Conservation (phyloP, 306 rosid genomes). For the Pyrus bretschneideri region DNA sequence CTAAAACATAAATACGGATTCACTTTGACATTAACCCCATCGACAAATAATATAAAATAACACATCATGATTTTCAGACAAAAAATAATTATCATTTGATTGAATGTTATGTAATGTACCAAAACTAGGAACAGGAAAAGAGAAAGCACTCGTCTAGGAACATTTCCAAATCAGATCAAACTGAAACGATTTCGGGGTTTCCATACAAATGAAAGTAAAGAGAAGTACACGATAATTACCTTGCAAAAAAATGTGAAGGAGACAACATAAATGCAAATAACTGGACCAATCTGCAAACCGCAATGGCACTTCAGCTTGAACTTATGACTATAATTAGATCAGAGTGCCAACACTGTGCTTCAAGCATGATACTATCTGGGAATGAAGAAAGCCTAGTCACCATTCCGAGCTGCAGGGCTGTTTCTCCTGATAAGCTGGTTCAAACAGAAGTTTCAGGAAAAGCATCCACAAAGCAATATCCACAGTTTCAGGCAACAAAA, state of each 20-base stretch:
- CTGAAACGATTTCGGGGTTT: background rate
- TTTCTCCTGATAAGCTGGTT: conserved; percentile 62
- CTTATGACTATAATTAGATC: conserved; percentile 11
- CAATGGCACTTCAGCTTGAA: conserved; percentile 36
- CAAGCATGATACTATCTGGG: conserved; percentile 4
- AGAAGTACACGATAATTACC: conserved; percentile 39
- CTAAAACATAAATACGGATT: background rate
- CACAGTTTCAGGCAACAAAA: background rate
- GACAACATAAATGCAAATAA: conserved; percentile 30
- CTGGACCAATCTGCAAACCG: conserved; percentile 33
- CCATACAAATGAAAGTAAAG: conserved; percentile 14
- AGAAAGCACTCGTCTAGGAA: background rate
- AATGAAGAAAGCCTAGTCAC: conserved; percentile 34
- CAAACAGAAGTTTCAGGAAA: conserved; percentile 23
- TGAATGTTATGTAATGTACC: background rate
- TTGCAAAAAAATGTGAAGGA: conserved; percentile 29
- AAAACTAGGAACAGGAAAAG: background rate
- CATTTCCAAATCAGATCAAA: background rate
- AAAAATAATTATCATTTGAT: background rate
- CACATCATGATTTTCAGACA: background rate
- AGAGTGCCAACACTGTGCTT: conserved; percentile 18
- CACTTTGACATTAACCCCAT: background rate
- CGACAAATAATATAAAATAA: background rate
- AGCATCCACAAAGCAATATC: conserved; percentile 7
- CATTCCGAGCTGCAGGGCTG: conserved; percentile 23